These are phyloP conservation scores for Coprinopsis cinerea DNA, from an alignment of 768 basidiomycete species.

Conservation along the genomic window DNA sequence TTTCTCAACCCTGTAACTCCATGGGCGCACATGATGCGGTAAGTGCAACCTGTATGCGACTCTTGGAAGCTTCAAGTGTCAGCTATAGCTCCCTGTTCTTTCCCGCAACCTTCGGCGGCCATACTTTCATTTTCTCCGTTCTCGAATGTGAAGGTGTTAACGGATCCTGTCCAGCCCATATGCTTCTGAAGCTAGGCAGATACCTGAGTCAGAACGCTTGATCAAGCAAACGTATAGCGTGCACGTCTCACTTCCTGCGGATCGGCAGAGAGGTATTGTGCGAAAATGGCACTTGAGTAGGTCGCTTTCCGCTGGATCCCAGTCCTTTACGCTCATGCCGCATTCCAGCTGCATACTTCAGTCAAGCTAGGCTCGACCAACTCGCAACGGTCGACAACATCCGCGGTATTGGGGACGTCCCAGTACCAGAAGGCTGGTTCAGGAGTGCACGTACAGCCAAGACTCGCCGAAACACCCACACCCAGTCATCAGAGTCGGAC, in stretches of 20 bases:
- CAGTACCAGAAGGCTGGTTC: conserved; percentile 74
- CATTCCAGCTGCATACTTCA: conserved; percentile 75
- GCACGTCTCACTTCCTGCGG: conserved; percentile 56
- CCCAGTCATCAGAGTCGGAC: conserved; percentile 27
- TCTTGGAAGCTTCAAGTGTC: too few species aligned
- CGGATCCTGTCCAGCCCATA: conserved; percentile 25
- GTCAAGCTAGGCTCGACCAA: conserved; percentile 65
- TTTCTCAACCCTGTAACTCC: conserved; percentile 55
- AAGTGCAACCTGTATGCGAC: conserved; percentile 24
- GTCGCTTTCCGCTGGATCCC: conserved; percentile 20
- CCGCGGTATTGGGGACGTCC: conserved; percentile 56
- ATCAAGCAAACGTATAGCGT: conserved; percentile 86
- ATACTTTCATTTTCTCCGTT: too few species aligned
- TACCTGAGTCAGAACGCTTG: conserved; percentile 53
- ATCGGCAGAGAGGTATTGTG: conserved; percentile 44
- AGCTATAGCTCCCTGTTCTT: conserved; percentile 6
- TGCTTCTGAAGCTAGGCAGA: conserved; percentile 30
- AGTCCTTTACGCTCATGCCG: conserved; percentile 22
- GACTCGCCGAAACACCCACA: conserved; percentile 45
- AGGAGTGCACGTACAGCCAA: conserved; percentile 71
- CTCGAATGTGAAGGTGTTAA: conserved; percentile 17
- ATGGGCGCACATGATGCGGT: conserved; percentile 75
- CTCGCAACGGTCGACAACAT: conserved; percentile 70
- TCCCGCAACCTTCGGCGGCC: conserved; percentile 9
- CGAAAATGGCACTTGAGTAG: conserved; percentile 84